These are phyloP conservation scores for Neurospora sp. DNA, from an alignment of 495 filamentous ascomycete species.

Conservation along the genomic window DNA sequence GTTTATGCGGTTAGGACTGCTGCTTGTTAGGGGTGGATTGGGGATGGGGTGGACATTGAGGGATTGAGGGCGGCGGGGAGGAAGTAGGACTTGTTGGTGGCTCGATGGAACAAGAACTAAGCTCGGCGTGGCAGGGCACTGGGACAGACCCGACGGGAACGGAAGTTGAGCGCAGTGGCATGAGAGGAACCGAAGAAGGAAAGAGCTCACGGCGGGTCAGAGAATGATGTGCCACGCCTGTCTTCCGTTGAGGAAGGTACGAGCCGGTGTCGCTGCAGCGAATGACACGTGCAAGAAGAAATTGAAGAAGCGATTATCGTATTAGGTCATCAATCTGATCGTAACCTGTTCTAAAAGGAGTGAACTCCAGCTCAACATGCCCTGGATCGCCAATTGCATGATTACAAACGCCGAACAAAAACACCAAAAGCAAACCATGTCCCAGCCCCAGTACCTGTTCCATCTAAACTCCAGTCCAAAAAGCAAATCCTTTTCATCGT, in stretches of 20 bases:
- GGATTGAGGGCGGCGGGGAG: not conserved
- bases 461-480: not conserved
- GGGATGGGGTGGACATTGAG: not conserved
- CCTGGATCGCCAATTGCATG: not conserved
- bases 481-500: not conserved
- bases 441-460: not conserved
- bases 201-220: not conserved
- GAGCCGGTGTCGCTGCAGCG: not conserved
- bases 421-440: not conserved
- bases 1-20: conserved; percentile 16
- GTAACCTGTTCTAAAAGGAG: not conserved
- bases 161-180: not conserved
- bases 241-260: not conserved
- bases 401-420: not conserved
- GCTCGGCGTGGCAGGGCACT: no score
- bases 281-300: no score
- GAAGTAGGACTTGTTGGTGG: not conserved
- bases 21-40: conserved; percentile 4
- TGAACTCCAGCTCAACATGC: not conserved
- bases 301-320: not conserved
- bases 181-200: not conserved
- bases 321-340: not conserved
- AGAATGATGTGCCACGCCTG: not conserved
- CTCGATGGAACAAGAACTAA: no score
- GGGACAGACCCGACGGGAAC: not conserved